Evolutionary conservation across 2,329 filamentous ascomycete species (phyloP).

Genomic region (Exophiala mesophila): DNA sequence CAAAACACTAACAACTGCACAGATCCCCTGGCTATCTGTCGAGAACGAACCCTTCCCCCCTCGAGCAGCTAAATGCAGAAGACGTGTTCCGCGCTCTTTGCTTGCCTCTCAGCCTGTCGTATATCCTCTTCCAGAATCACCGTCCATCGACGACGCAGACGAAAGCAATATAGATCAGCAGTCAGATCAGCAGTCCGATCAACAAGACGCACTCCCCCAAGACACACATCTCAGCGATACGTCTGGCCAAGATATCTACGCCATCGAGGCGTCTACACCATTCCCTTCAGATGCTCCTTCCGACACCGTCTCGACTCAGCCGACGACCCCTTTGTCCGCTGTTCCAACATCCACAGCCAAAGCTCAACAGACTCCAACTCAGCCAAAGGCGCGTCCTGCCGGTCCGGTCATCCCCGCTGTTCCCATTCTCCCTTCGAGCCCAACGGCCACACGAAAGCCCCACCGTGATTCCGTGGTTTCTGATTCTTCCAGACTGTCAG

Average conservation of each 20-base stretch:
- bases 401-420: slow-evolving; percentile 47
- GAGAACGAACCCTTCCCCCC: slow-evolving; percentile 52
- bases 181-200: slow-evolving; percentile 6
- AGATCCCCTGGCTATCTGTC: slow-evolving; percentile 59
- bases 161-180: not conserved
- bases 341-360: slow-evolving; percentile 32
- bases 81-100: slow-evolving; percentile 36
- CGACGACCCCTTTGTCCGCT: slow-evolving; percentile 53
- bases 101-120: slow-evolving; percentile 38
- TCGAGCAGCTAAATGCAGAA: slow-evolving; percentile 44
- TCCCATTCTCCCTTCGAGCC: slow-evolving; percentile 39
- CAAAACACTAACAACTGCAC: slow-evolving; percentile 13
- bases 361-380: slow-evolving; percentile 30
- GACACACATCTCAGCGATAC: not conserved
- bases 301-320: slow-evolving; percentile 51
- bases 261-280: slow-evolving; percentile 50
- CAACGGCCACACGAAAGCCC: slow-evolving; percentile 33
- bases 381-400: slow-evolving; percentile 32
- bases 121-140: slow-evolving; percentile 46
- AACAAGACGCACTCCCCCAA: not conserved
- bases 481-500: slow-evolving; percentile 32
- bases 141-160: slow-evolving; percentile 21
- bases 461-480: slow-evolving; percentile 35
- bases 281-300: slow-evolving; percentile 56
- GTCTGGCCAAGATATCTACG: slow-evolving; percentile 6